Conservation (phyloP, 163 green algal genomes). For the Scenedesmus sp. region DNA sequence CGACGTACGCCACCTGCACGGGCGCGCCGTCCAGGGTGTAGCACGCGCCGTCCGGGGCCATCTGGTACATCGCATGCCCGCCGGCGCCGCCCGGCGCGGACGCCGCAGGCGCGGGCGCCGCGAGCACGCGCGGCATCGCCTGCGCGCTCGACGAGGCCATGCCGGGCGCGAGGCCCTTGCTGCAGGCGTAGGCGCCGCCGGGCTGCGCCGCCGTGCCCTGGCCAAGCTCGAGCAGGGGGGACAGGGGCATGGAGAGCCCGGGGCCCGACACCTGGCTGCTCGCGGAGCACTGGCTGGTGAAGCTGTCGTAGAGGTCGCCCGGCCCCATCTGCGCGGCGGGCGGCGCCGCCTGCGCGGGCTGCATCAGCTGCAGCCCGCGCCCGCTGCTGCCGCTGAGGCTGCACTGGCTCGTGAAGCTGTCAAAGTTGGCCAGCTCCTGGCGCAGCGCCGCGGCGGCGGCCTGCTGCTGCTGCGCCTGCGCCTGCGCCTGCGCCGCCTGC, state of each 20-base stretch:
- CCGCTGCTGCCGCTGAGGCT: slow-evolving; percentile 6
- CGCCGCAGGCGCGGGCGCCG: too few relatives aligned
- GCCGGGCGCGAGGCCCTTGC: too few relatives aligned
- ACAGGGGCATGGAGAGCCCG: slow-evolving; percentile 16
- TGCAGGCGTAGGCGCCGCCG: too few relatives aligned
- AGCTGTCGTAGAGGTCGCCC: slow-evolving; percentile 19
- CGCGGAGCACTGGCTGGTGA: slow-evolving; percentile 41
- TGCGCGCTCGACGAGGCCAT: too few relatives aligned
- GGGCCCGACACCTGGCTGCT: slow-evolving; percentile 11
- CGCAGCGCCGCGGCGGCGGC: too few relatives aligned
- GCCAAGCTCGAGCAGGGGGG: slow-evolving; percentile 7
- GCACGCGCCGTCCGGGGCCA: too few relatives aligned
- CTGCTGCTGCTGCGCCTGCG: slow-evolving; percentile 1
- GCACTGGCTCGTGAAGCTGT: slow-evolving; percentile 9
- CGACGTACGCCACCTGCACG: too few relatives aligned
- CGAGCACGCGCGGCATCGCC: too few relatives aligned
- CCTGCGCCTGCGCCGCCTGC: slow-evolving; percentile 7
- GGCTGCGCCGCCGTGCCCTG: too few relatives aligned
- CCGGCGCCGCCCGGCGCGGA: too few relatives aligned
- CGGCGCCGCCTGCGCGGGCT: not conserved
- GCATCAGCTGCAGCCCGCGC: not conserved
- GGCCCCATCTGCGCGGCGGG: not conserved
- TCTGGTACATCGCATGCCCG: too few relatives aligned
- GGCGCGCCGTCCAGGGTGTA: too few relatives aligned
- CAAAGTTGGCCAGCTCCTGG: slow-evolving; percentile 17